Evolutionary conservation across 495 filamentous ascomycete species (phyloP).

Genomic region (Talaromyces liani): DNA sequence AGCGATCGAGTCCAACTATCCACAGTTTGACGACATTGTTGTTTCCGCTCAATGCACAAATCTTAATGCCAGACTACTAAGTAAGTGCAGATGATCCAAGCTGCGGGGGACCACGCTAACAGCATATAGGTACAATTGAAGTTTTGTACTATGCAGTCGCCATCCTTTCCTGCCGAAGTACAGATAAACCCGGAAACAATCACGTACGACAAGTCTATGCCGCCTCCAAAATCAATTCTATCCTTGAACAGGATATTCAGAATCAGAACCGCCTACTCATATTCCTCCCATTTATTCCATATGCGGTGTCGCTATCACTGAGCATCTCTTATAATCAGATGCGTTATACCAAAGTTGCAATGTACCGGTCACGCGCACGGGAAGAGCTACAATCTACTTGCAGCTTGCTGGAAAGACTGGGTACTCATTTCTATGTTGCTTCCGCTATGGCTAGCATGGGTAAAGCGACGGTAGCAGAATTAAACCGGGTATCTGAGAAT

Average conservation of each 20-base stretch:
- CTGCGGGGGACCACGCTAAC: not conserved
- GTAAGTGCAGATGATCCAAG: not conserved
- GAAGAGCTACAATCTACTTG: not conserved
- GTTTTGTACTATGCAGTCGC: conserved; percentile 55
- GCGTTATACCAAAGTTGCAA: not conserved
- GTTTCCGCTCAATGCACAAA: not conserved
- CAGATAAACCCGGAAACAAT: conserved; percentile 36
- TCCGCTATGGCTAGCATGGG: not conserved
- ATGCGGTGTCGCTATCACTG: conserved; percentile 58
- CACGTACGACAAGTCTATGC: conserved; percentile 56
- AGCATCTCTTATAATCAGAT: conserved; percentile 54
- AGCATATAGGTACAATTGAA: not conserved
- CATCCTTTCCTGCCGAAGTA: conserved; percentile 48
- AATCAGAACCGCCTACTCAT: conserved; percentile 35
- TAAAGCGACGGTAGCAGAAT: not conserved
- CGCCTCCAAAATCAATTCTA: conserved; percentile 55
- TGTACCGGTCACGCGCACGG: not conserved
- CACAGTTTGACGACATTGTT: conserved; percentile 6
- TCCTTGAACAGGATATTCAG: conserved; percentile 46
- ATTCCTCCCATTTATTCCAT: conserved; percentile 59
- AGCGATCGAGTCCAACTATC: not conserved
- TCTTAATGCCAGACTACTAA: not conserved
- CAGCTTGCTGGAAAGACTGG: not conserved
- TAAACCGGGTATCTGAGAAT: not conserved
- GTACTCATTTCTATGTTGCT: not conserved